These are phyloP conservation scores for Aristolochia fimbriata DNA, from an alignment of 164 flowering plant species.

Conservation along the genomic window DNA sequence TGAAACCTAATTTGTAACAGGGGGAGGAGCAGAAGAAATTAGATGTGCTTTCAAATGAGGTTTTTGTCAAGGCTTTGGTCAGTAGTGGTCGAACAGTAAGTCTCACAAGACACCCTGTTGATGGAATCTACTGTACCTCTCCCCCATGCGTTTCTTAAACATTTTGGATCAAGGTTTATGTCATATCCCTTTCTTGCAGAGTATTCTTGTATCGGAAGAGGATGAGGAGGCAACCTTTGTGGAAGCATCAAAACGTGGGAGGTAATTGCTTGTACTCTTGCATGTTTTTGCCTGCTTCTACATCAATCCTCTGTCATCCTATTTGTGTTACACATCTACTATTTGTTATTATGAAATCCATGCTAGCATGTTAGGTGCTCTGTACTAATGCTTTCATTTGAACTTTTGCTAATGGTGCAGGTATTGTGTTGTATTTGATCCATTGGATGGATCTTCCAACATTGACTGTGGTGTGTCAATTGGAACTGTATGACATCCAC, in stretches of 20 bases:
- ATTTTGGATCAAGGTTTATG: neutral
- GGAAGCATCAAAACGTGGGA: conserved; percentile 77
- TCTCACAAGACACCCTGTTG: neutral
- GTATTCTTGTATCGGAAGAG: conserved; percentile 96
- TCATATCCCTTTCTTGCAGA: conserved; percentile 25
- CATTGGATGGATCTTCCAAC: conserved; percentile 97
- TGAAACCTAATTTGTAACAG: conserved; percentile 23
- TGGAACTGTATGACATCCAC: conserved; percentile 65
- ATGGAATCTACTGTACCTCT: neutral
- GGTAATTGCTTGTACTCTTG: conserved; percentile 25
- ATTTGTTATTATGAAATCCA: neutral
- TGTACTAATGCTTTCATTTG: neutral
- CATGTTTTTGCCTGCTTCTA: neutral
- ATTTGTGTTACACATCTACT: too few species aligned
- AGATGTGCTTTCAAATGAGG: conserved; percentile 95
- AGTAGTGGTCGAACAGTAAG: conserved; percentile 97
- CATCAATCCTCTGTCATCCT: too few species aligned
- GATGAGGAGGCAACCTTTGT: conserved; percentile 95
- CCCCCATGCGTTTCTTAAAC: neutral
- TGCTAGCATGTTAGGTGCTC: neutral
- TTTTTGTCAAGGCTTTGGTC: conserved; percentile 78
- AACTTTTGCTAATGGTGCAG: conserved; percentile 26
- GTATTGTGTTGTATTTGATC: conserved; percentile 88
- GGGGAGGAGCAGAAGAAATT: conserved; percentile 99
- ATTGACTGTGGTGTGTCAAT: conserved; percentile 99